phyloP scores from a whole-genome alignment of 169 alveolate genomes.

The Theileria sp. region DNA sequence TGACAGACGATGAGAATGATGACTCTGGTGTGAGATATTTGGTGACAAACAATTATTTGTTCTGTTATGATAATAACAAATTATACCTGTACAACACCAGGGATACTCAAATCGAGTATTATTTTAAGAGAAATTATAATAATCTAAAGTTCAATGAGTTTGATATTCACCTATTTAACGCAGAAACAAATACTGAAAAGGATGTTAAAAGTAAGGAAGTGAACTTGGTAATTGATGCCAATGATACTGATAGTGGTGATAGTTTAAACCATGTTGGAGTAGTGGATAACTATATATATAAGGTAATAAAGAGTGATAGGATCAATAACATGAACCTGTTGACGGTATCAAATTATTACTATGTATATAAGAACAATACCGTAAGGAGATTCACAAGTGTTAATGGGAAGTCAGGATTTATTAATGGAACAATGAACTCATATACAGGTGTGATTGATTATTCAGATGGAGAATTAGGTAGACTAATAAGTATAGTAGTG shows the following conservation, averaged over 20 bases:
- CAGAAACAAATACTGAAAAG: neutral
- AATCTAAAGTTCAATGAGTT: neutral
- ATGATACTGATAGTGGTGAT: neutral
- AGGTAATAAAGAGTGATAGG: neutral
- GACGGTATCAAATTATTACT: neutral
- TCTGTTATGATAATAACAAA: neutral
- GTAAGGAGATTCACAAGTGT: neutral
- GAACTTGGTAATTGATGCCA: neutral
- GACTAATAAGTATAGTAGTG: constrained; percentile 36
- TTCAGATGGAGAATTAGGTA: constrained; percentile 18
- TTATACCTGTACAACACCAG: neutral
- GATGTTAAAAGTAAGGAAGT: neutral
- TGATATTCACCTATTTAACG: neutral
- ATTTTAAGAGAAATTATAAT: neutral
- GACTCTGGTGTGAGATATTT: neutral
- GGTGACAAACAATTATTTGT: neutral
- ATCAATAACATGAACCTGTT: neutral
- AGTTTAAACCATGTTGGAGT: neutral
- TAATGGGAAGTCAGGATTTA: neutral
- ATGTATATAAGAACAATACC: neutral
- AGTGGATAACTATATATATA: neutral
- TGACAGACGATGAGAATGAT: neutral
- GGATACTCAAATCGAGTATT: neutral
- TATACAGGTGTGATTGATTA: neutral
- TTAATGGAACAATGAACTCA: neutral